These are phyloP conservation scores for Euphorbia corollata DNA, from an alignment of 441 rosid species.

Conservation along the genomic window DNA sequence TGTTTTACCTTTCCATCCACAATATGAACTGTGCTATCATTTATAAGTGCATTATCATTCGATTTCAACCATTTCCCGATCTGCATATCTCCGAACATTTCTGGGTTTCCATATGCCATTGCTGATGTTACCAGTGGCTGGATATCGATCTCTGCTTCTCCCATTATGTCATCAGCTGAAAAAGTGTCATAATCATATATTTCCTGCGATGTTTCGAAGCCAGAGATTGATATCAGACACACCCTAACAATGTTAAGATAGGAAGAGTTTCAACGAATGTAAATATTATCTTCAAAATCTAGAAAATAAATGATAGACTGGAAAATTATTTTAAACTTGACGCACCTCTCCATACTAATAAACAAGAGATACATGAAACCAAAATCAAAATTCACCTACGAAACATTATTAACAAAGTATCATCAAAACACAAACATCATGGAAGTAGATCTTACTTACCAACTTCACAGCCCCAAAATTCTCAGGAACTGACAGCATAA, in stretches of 20 bases:
- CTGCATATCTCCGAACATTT: conserved; percentile 79
- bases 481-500: conserved; percentile 79
- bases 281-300: background rate
- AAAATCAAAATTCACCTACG: background rate
- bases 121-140: conserved; percentile 82
- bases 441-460: conserved; percentile 35
- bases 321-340: background rate
- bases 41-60: conserved; percentile 67
- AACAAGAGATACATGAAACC: background rate
- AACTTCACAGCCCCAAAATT: conserved; percentile 64
- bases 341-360: background rate
- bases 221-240: background rate
- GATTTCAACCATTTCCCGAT: conserved; percentile 89
- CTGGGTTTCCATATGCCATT: conserved; percentile 77
- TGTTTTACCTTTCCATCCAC: conserved; percentile 82
- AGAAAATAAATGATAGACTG: background rate
- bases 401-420: background rate
- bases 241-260: background rate
- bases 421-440: background rate
- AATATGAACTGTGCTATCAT: conserved; percentile 71
- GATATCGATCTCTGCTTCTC: conserved; percentile 79
- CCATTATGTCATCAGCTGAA: conserved; percentile 92
- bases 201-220: conserved; percentile 36
- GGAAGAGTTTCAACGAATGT: background rate
- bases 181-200: conserved; percentile 76